phyloP scores from a whole-genome alignment of 495 filamentous ascomycete species.

The Penicillium diatomitis region DNA sequence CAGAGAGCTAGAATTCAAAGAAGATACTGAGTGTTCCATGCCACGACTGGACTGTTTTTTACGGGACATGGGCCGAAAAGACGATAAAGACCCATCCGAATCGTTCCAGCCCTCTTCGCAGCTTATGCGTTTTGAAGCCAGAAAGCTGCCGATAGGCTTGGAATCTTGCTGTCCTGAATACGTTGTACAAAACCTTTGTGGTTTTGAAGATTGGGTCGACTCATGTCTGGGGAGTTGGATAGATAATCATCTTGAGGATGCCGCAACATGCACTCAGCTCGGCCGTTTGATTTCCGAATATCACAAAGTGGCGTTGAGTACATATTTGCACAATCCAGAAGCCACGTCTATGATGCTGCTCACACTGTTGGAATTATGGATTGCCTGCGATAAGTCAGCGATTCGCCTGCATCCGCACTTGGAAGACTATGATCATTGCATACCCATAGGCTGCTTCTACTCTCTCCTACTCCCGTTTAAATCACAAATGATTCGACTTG shows the following conservation, averaged over 20 bases:
- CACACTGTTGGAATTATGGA: constrained; percentile 53
- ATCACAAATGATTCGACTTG: constrained; percentile 43
- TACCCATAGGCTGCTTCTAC: constrained; percentile 35
- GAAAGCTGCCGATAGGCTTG: not conserved
- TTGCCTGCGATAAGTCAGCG: constrained; percentile 47
- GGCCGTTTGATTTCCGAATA: constrained; percentile 24
- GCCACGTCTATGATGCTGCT: constrained; percentile 50
- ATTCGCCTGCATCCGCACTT: constrained; percentile 31
- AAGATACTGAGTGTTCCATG: constrained; percentile 1
- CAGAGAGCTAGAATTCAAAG: not conserved
- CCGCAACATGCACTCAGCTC: constrained; percentile 20
- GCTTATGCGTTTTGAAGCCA: not conserved
- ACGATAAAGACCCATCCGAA: not conserved
- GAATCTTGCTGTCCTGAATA: not conserved
- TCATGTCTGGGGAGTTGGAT: constrained; percentile 30
- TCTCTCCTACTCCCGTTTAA: constrained; percentile 39
- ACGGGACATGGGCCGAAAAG: not conserved
- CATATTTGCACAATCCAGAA: constrained; percentile 40
- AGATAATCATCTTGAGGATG: constrained; percentile 7
- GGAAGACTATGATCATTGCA: constrained; percentile 39
- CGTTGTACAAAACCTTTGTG: constrained; percentile 8
- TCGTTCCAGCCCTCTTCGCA: not conserved
- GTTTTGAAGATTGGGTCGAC: constrained; percentile 35
- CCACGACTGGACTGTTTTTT: constrained; percentile 5
- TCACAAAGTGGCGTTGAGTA: constrained; percentile 7